Evolutionary conservation across 2,329 filamentous ascomycete species (phyloP).

Genomic region (Alternaria arborescens): DNA sequence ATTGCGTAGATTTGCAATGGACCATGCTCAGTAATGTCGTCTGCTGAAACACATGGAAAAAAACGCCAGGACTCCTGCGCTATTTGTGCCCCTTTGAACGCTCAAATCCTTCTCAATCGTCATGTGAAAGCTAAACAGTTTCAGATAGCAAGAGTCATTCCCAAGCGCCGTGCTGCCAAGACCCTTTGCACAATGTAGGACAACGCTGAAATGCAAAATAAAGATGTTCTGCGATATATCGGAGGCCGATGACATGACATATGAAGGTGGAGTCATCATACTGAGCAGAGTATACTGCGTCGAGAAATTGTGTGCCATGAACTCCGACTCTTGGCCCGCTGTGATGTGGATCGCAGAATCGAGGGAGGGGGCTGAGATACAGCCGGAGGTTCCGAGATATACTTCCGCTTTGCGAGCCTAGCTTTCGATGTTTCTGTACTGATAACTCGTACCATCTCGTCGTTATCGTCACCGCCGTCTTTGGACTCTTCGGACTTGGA

Average conservation of each 20-base stretch:
- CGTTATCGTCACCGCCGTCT: slow-evolving; percentile 6
- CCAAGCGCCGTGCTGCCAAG: not conserved
- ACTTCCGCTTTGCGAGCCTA: not conserved
- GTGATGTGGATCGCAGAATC: slow-evolving; percentile 7
- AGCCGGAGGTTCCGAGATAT: slow-evolving; percentile 1
- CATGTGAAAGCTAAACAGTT: slow-evolving; percentile 7
- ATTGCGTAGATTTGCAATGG: slow-evolving; percentile 2
- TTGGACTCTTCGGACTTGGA: slow-evolving; percentile 10
- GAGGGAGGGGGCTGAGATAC: not conserved
- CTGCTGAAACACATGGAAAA: slow-evolving; percentile 5
- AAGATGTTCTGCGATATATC: not conserved
- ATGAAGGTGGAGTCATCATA: not conserved
- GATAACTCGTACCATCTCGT: slow-evolving; percentile 11
- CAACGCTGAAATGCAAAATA: not conserved
- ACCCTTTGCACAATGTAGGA: not conserved
- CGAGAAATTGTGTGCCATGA: slow-evolving; percentile 13
- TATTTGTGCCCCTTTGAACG: slow-evolving; percentile 11
- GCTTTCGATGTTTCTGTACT: not conserved
- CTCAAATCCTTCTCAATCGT: slow-evolving; percentile 12
- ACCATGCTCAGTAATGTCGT: slow-evolving; percentile 7
- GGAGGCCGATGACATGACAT: not conserved
- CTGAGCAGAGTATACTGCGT: slow-evolving; percentile 19
- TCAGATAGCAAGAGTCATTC: not conserved
- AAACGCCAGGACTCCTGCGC: slow-evolving; percentile 13
- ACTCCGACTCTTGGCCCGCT: slow-evolving; percentile 9